Conservation (phyloP, 495 filamentous ascomycete species). For the Jackrogersella minutella region DNA sequence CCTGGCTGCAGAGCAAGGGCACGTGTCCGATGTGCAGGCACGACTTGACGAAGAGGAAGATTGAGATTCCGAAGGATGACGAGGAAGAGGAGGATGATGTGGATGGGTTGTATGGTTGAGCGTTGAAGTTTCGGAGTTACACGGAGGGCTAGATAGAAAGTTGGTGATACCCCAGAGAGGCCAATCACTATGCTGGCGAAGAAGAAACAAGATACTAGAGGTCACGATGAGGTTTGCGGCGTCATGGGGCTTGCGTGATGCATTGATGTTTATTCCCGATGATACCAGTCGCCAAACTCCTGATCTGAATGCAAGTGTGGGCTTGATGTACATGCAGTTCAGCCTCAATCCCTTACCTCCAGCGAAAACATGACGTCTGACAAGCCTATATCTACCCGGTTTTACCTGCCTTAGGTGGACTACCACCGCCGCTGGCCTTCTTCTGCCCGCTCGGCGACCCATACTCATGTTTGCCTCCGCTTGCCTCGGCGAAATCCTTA, state of each 20-base stretch:
- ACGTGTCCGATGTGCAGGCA: slow-evolving; percentile 89
- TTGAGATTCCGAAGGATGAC: slow-evolving; percentile 55
- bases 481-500: slow-evolving; percentile 40
- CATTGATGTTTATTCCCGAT: slow-evolving; percentile 1
- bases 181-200: neutral
- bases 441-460: slow-evolving; percentile 32
- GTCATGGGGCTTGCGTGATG: slow-evolving; percentile 3
- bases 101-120: slow-evolving; percentile 75
- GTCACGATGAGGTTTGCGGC: neutral
- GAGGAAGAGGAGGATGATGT: slow-evolving; percentile 73
- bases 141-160: slow-evolving; percentile 4
- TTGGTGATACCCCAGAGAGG: slow-evolving; percentile 35
- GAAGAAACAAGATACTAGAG: neutral
- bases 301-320: neutral
- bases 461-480: slow-evolving; percentile 19
- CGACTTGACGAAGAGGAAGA: slow-evolving; percentile 74
- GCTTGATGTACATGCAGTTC: slow-evolving; percentile 11
- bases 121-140: neutral
- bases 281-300: slow-evolving; percentile 6
- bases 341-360: neutral
- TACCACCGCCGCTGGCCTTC: slow-evolving; percentile 36
- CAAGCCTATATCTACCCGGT: no score
- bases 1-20: slow-evolving; percentile 87
- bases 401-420: slow-evolving; percentile 40
- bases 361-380: neutral